Conservation (phyloP, 805 yeast species). For the Wickerhamomyces tratensis region DNA sequence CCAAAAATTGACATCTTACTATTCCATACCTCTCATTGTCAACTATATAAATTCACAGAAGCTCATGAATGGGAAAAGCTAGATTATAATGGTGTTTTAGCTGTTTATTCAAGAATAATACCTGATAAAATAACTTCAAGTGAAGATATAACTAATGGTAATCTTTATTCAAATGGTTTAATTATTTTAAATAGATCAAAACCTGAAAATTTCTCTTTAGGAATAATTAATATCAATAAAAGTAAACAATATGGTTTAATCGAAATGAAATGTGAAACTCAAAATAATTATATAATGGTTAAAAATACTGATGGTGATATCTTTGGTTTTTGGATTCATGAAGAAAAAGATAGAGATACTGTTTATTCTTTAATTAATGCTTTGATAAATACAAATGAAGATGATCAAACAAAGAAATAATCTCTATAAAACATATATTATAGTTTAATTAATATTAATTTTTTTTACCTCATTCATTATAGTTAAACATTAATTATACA, state of each 20-base stretch:
- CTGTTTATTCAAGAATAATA: constrained; percentile 47
- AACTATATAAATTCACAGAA: constrained; percentile 50
- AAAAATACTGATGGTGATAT: constrained; percentile 61
- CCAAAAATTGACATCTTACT: constrained; percentile 59
- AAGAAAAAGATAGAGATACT: constrained; percentile 54
- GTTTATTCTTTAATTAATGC: constrained; percentile 35
- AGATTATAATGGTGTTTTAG: constrained; percentile 62
- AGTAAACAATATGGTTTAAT: constrained; percentile 26
- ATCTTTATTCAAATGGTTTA: constrained; percentile 53
- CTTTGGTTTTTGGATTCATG: constrained; percentile 73
- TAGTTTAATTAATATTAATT: no score
- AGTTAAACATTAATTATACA: no score
- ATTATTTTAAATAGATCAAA: constrained; percentile 58
- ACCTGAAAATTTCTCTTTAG: constrained; percentile 66
- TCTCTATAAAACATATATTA: no score
- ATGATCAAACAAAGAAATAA: background rate
- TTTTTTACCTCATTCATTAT: no score
- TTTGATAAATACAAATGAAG: background rate
- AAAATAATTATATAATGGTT: constrained; percentile 61
- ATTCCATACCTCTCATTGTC: constrained; percentile 63
- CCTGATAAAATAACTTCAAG: constrained; percentile 11
- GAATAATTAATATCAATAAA: constrained; percentile 48
- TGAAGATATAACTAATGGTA: constrained; percentile 13
- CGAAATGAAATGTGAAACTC: constrained; percentile 56
- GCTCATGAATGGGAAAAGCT: constrained; percentile 60